Evolutionary conservation across 164 flowering plant genomes (phyloP).

Genomic region (Chimonanthus salicifolius): DNA sequence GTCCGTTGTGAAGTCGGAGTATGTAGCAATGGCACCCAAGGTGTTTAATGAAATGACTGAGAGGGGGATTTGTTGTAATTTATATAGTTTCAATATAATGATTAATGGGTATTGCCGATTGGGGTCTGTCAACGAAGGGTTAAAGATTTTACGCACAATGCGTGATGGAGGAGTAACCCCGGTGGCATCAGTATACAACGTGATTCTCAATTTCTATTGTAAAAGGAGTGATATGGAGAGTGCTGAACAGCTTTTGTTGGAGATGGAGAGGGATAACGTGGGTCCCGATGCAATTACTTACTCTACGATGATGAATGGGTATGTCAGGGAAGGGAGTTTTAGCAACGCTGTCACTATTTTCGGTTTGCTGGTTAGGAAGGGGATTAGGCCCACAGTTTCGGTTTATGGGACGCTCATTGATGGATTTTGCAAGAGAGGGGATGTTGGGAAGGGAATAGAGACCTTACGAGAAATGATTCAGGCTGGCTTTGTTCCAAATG

Average conservation of each 20-base stretch:
- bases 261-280: background rate
- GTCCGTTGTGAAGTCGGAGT: constrained; percentile 1
- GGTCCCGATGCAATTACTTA: background rate
- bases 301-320: constrained; percentile 1
- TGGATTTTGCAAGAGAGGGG: constrained; percentile 1
- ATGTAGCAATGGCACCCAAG: background rate
- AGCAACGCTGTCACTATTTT: background rate
- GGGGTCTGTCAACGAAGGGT: background rate
- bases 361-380: background rate
- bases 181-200: background rate
- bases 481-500: constrained; percentile 1
- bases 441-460: background rate
- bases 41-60: constrained; percentile 6
- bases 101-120: background rate
- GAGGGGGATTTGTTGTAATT: background rate
- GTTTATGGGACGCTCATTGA: constrained; percentile 1
- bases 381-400: background rate
- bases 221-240: background rate
- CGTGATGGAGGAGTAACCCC: background rate
- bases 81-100: background rate
- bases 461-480: background rate
- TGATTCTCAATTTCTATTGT: background rate
- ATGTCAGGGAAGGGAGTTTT: background rate
- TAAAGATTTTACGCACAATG: background rate
- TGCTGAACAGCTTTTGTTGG: background rate